Evolutionary conservation across 2,329 filamentous ascomycete genomes (phyloP).

Genomic region (Tolypocladium tropicale): DNA sequence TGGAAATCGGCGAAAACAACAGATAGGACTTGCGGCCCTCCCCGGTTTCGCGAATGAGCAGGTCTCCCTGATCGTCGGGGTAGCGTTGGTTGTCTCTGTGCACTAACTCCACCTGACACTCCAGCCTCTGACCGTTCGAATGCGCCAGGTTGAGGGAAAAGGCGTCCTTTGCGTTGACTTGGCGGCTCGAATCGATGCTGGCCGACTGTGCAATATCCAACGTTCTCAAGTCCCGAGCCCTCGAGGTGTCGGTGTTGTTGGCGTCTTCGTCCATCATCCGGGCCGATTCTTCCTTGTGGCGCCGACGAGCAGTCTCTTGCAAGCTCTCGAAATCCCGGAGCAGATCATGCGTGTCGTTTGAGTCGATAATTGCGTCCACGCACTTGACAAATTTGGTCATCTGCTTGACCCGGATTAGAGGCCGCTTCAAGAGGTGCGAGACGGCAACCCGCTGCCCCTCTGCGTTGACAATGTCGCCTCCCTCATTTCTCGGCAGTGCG

Average conservation of each 20-base stretch:
- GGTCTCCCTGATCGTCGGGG: slow-evolving; percentile 60
- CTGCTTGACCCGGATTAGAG: slow-evolving; percentile 78
- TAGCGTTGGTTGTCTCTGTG: slow-evolving; percentile 70
- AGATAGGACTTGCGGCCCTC: slow-evolving; percentile 64
- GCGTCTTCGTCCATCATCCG: slow-evolving; percentile 77
- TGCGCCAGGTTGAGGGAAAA: slow-evolving; percentile 81
- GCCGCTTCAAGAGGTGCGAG: slow-evolving; percentile 82
- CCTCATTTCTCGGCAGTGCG: slow-evolving; percentile 49
- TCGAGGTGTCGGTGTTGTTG: slow-evolving; percentile 68
- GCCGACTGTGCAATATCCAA: slow-evolving; percentile 61
- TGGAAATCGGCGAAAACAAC: slow-evolving; percentile 79
- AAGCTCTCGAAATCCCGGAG: slow-evolving; percentile 54
- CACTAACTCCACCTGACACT: slow-evolving; percentile 80
- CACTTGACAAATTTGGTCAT: slow-evolving; percentile 73
- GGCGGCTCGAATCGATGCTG: slow-evolving; percentile 62
- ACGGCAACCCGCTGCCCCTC: slow-evolving; percentile 90
- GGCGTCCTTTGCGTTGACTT: slow-evolving; percentile 81
- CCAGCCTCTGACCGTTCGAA: slow-evolving; percentile 80
- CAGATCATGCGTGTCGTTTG: slow-evolving; percentile 31
- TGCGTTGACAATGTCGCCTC: slow-evolving; percentile 58
- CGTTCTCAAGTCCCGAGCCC: slow-evolving; percentile 69
- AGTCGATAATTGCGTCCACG: slow-evolving; percentile 45
- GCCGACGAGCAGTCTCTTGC: slow-evolving; percentile 64
- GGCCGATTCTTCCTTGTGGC: slow-evolving; percentile 55
- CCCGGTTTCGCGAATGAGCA: slow-evolving; percentile 90